These are phyloP conservation scores for Benincasa hispida DNA, from an alignment of 306 rosid genomes.

Conservation along the genomic window DNA sequence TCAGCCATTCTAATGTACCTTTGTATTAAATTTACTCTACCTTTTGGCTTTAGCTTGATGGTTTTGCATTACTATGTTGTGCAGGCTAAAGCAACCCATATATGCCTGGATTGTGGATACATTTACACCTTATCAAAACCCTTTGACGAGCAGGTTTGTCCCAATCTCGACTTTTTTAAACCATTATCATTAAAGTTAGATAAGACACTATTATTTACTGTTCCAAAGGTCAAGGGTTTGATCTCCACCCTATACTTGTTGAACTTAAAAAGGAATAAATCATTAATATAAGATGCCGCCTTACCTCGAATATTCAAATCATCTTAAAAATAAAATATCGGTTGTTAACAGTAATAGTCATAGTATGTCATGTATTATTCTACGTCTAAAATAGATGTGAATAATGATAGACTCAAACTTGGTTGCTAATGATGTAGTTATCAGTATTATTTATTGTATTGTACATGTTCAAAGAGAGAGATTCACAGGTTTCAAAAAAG, in stretches of 20 bases:
- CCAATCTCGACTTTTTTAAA: not conserved
- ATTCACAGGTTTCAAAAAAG: not conserved
- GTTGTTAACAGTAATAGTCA: not conserved
- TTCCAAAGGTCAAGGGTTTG: too few species aligned
- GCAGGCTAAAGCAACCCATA: constrained; percentile 98
- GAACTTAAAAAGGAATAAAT: too few species aligned
- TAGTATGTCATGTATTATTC: not conserved
- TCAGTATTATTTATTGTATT: not conserved
- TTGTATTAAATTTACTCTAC: not conserved
- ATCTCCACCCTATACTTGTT: too few species aligned
- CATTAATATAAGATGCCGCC: not conserved
- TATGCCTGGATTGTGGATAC: constrained; percentile 91
- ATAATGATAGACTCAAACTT: not conserved
- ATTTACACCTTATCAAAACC: constrained; percentile 70
- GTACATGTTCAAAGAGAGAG: not conserved
- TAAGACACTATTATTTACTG: not conserved
- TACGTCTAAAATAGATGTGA: not conserved
- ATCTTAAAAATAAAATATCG: too few species aligned
- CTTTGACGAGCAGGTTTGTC: constrained; percentile 66
- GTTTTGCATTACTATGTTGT: not conserved
- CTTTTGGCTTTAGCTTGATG: not conserved
- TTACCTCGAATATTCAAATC: not conserved
- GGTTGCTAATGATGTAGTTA: not conserved
- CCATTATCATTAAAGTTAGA: not conserved
- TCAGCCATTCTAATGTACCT: not conserved